Evolutionary conservation across 2,329 filamentous ascomycete species (phyloP).

Genomic region (Nothomitra cinnamomea): DNA sequence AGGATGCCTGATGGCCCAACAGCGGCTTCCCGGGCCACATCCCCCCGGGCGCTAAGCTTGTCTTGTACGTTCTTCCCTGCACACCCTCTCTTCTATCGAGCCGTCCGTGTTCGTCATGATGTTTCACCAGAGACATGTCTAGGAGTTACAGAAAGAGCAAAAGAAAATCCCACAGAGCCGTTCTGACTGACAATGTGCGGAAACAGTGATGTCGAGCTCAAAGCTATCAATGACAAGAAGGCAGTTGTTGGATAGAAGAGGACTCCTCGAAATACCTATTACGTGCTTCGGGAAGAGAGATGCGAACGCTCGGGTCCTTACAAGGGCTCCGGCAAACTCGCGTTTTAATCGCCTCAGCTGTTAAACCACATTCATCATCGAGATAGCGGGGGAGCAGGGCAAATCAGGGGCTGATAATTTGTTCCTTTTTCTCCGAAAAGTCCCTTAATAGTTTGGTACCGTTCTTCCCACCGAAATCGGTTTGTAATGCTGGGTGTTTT

Average conservation of each 20-base stretch:
- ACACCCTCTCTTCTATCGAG: slow-evolving; percentile 1
- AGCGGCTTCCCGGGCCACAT: slow-evolving; percentile 70
- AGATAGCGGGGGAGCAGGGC: no score
- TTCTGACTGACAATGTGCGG: background rate
- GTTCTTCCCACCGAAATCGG: no score
- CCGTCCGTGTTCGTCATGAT: background rate
- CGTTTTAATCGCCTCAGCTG: no score
- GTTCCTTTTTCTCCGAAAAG: no score
- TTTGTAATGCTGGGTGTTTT: no score
- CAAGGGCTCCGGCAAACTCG: no score
- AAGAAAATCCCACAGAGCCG: background rate
- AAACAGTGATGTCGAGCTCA: slow-evolving; percentile 49
- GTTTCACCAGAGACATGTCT: background rate
- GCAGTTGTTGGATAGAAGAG: background rate
- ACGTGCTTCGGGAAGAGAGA: no score
- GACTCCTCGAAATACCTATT: background rate
- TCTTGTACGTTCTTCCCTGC: slow-evolving; percentile 51
- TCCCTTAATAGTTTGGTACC: no score
- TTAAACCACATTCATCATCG: no score
- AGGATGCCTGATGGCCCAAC: slow-evolving; percentile 13
- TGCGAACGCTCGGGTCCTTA: no score
- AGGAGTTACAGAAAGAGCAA: background rate
- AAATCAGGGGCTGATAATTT: no score
- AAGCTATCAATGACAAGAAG: slow-evolving; percentile 33
- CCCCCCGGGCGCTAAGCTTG: slow-evolving; percentile 53